Evolutionary conservation across 495 filamentous ascomycete genomes (phyloP), one percentile per base, ranked within the genome.

Genomic region (Aspergillus asperescens): DNA sequence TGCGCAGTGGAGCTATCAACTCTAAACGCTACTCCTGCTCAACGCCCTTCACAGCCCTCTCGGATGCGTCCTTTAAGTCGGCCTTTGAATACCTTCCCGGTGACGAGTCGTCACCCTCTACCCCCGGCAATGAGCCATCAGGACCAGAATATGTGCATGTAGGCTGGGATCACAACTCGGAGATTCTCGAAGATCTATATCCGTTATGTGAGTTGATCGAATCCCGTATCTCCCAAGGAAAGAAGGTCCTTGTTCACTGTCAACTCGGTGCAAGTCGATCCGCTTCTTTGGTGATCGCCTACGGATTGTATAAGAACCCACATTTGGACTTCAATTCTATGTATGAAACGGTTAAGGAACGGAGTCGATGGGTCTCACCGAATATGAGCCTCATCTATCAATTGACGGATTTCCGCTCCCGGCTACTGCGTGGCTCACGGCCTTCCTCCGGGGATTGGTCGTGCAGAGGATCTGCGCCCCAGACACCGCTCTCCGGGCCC

Each of bases 311-410:
- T 69, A 93, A 90, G 64, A 89, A 96, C 57, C 89, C 88, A 6
- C 77, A 85, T 18, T 65, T 94, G 57, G 88, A 81, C 54, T 93
- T 97, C 49, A 95, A 96, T 63, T 88, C 95, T 43, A 90, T 92
- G 49, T 98, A 98, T 62, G 81, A 90, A 63, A 78, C 84, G 4
- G 94, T 95, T 18, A 96, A 98, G 67, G 77, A 77, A 37, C 86
- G 88, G 62, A 96, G 92, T 63, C 82, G 80, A 57, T 98, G 93
- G 93, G 95, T 98, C 48, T 91, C 90, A 12, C 93, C 93, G 1
- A 98, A 98, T 64, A 98, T 98, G 93, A 90, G 88, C 56, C 74
- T 98, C 31, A 96, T 98, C 67, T 97, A 96, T 71, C 92, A 93
- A 66, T 76, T 98, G 44, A 92, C 94, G 32, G 93, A 98, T 63